phyloP scores from a whole-genome alignment of 345 rosid species.

The Clausena lansium region DNA sequence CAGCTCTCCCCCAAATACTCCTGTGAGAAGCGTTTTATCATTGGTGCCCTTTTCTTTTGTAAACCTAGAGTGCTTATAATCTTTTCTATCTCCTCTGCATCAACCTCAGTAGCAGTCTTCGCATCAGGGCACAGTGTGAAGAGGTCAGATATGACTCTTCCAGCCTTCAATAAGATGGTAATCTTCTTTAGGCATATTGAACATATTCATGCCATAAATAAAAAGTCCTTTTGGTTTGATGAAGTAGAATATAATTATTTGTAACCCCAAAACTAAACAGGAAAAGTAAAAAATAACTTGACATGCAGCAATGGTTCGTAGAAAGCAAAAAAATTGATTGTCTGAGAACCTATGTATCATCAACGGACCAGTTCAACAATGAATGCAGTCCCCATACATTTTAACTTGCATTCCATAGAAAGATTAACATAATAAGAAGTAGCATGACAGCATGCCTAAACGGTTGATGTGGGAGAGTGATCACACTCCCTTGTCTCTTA shows the following conservation, averaged over 20 bases:
- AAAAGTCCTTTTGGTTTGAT: not conserved
- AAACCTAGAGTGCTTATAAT: slow-evolving; percentile 53
- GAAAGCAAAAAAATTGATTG: not conserved
- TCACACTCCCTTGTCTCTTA: not conserved
- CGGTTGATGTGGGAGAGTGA: not conserved
- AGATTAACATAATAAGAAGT: not conserved
- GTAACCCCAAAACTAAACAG: not conserved
- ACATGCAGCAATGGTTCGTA: not conserved
- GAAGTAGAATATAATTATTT: not conserved
- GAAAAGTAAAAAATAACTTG: not conserved
- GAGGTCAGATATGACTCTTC: slow-evolving; percentile 40
- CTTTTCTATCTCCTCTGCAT: slow-evolving; percentile 39
- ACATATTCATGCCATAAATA: not conserved
- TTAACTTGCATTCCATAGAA: not conserved
- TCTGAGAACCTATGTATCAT: not conserved
- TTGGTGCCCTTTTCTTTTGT: slow-evolving; percentile 54
- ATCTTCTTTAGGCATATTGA: not conserved
- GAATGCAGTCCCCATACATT: not conserved
- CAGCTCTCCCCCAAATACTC: slow-evolving; percentile 69
- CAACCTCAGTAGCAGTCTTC: slow-evolving; percentile 46
- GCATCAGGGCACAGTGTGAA: slow-evolving; percentile 72
- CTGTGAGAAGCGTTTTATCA: slow-evolving; percentile 54
- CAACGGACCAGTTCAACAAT: not conserved
- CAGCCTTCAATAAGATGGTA: slow-evolving; percentile 35
- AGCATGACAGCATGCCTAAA: not conserved